A percentile compares a stretch with the other conserved stretches of the same genome.
Conservation (phyloP, 2,329 filamentous ascomycete species). For the Fusarium clavum region DNA sequence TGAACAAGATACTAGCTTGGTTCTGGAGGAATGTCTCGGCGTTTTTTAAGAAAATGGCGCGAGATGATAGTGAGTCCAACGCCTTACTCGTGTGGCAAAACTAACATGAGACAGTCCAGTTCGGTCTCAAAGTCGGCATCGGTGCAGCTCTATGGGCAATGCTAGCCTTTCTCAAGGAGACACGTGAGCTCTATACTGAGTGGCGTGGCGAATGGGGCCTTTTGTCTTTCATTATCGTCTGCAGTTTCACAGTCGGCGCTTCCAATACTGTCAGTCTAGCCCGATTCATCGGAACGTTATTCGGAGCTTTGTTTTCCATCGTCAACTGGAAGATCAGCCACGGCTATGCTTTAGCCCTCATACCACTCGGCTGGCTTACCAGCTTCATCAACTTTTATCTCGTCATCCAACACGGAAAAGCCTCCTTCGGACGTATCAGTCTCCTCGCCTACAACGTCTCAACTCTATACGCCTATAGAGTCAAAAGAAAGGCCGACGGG, state of each 20-base stretch:
- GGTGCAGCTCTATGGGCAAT: slow-evolving; percentile 90
- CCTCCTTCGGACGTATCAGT: slow-evolving; percentile 91
- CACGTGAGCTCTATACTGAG: slow-evolving; percentile 81
- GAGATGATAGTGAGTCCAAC: slow-evolving; percentile 54
- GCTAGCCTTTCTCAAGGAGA: slow-evolving; percentile 83
- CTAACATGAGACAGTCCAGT: slow-evolving; percentile 61
- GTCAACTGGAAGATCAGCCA: slow-evolving; percentile 81
- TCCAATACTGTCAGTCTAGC: slow-evolving; percentile 92
- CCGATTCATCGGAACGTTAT: slow-evolving; percentile 85
- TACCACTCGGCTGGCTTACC: slow-evolving; percentile 84
- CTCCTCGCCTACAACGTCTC: slow-evolving; percentile 96
- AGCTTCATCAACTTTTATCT: slow-evolving; percentile 89
- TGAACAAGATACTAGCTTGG: slow-evolving; percentile 40
- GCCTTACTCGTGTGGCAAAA: too few species aligned
- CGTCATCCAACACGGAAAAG: slow-evolving; percentile 85
- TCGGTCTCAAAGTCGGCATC: slow-evolving; percentile 92
- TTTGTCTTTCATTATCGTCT: slow-evolving; percentile 98
- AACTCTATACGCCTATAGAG: slow-evolving; percentile 90
- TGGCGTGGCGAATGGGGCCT: slow-evolving; percentile 98
- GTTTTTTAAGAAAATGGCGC: slow-evolving; percentile 57
- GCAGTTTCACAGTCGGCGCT: slow-evolving; percentile 97
- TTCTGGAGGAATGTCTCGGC: slow-evolving; percentile 46
- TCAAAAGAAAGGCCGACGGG: slow-evolving; percentile 78
- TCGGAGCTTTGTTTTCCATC: slow-evolving; percentile 81
- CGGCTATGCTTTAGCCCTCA: slow-evolving; percentile 78